Percentiles rank a stretch among this genome's conserved stretches.
Evolutionary conservation across 1,284 basidiomycete genomes (phyloP).

Genomic region (Sporisorium iseilematis-ciliati): DNA sequence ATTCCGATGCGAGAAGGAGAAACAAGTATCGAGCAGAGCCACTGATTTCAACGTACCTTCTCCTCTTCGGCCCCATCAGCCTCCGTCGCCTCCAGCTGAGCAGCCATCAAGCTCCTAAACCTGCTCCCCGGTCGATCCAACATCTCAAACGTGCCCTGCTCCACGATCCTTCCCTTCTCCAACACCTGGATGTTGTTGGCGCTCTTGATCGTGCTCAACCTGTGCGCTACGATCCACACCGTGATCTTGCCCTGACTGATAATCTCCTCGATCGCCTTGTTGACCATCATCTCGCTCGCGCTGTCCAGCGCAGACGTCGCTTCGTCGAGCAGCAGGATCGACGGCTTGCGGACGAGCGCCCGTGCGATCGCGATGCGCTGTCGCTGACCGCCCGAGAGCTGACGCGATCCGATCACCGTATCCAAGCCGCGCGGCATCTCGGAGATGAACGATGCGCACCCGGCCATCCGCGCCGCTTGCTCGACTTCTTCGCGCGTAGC

Average conservation of each 20-base stretch:
- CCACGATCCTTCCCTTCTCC: constrained; percentile 72
- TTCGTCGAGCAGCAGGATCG: constrained; percentile 70
- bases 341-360: constrained; percentile 72
- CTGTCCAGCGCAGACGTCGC: constrained; percentile 71
- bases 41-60: constrained; percentile 20
- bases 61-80: constrained; percentile 8
- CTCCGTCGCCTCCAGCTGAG: constrained; percentile 56
- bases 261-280: constrained; percentile 71
- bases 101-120: constrained; percentile 64
- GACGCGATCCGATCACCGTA: constrained; percentile 73
- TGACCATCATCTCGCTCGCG: constrained; percentile 71
- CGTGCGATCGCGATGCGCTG: constrained; percentile 73
- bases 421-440: constrained; percentile 87
- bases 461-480: constrained; percentile 86
- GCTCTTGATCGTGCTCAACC: constrained; percentile 72
- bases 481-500: constrained; percentile 86
- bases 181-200: constrained; percentile 72
- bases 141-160: constrained; percentile 72
- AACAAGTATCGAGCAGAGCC: too few species aligned
- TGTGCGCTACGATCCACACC: constrained; percentile 73
- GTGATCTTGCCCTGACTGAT: constrained; percentile 72
- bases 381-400: constrained; percentile 71
- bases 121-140: constrained; percentile 66
- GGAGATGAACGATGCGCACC: constrained; percentile 91
- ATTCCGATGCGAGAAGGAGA: too few species aligned